Evolutionary conservation across 2,329 filamentous ascomycete genomes (phyloP), one percentile per base, ranked within the genome.

Genomic region (Trichoderma sp.): DNA sequence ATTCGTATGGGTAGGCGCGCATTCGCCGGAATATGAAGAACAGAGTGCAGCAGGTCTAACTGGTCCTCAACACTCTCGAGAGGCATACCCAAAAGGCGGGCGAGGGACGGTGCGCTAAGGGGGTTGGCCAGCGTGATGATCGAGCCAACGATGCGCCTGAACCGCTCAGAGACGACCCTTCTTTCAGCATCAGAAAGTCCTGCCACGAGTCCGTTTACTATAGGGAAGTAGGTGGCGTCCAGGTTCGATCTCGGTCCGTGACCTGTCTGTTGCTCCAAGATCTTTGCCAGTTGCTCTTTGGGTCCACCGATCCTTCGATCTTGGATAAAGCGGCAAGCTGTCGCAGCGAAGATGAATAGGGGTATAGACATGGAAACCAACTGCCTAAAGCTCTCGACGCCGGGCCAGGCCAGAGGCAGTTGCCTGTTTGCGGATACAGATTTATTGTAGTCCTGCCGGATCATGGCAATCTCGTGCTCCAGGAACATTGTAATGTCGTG

Each of bases 281-380:
- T 59, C 41, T 68, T 68, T 3, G 65, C 26, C 6, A 75, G 66
- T 41, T 71, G 72, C 1, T 69, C 34, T 1, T 68, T 50, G 2
- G 71, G 72, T 2, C 70, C 50, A 0, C 69, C 68, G 14, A n/a
- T 61, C 7, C 39, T 61, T 6, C 43, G 58, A n/a, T 72, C 68
- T 1, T 56, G 43, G 6, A 78, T 64, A 30, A 76, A 76, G 0
- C 71, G 72, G 41, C 71, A 75, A 0, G 73, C 63, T 4, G 75
- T 78, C 5, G 74, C 70, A 1, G 76, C 76, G 39, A 74, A 76
- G 50, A 78, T 77, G 59, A 78, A 78, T 0, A 80, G 68, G 0
- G 76, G 75, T 2, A 70, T 64, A 1, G 77, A 72, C 66, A 71
- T 76, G 17, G 68, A 2, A 0, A 72, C 67, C 1, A 77, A 70